Conservation (phyloP, 192 early-diverging fungal genomes). For the Chytriomyces confervae region DNA sequence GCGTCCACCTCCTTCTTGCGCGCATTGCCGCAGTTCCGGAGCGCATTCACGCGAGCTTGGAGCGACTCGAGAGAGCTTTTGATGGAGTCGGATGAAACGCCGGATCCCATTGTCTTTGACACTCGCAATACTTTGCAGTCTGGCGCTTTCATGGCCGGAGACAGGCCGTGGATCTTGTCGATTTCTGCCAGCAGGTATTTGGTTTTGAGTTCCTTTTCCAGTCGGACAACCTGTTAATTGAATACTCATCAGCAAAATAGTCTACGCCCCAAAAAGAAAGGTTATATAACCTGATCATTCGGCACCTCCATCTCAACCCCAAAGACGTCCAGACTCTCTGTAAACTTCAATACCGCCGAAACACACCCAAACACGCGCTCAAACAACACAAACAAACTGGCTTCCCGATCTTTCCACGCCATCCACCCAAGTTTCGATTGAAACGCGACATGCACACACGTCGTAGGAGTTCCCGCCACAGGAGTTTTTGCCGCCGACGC, state of each 20-base stretch:
- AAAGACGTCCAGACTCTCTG: constrained; percentile 48
- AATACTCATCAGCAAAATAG: neutral
- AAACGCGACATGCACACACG: constrained; percentile 51
- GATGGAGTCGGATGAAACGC: constrained; percentile 7
- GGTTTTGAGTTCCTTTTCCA: constrained; percentile 48
- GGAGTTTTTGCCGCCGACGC: neutral
- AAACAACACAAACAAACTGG: constrained; percentile 45
- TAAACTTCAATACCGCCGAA: constrained; percentile 51
- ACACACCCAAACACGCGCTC: constrained; percentile 56
- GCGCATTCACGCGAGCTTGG: constrained; percentile 35
- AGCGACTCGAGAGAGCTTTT: constrained; percentile 44
- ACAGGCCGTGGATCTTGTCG: constrained; percentile 25
- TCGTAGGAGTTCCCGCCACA: constrained; percentile 41
- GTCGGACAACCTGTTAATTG: constrained; percentile 3
- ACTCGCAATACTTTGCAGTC: constrained; percentile 43
- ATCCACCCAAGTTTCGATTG: constrained; percentile 59
- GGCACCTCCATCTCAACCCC: constrained; percentile 60
- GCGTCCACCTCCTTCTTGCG: constrained; percentile 48
- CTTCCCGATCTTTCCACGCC: constrained; percentile 57
- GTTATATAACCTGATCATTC: constrained; percentile 40
- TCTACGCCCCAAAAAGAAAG: neutral
- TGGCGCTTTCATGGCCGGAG: constrained; percentile 1
- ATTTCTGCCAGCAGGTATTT: constrained; percentile 51
- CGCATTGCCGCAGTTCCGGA: constrained; percentile 33
- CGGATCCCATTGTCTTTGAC: constrained; percentile 50